Conservation (phyloP, 139 green algal species). For the Astrephomene gubernaculifera region DNA sequence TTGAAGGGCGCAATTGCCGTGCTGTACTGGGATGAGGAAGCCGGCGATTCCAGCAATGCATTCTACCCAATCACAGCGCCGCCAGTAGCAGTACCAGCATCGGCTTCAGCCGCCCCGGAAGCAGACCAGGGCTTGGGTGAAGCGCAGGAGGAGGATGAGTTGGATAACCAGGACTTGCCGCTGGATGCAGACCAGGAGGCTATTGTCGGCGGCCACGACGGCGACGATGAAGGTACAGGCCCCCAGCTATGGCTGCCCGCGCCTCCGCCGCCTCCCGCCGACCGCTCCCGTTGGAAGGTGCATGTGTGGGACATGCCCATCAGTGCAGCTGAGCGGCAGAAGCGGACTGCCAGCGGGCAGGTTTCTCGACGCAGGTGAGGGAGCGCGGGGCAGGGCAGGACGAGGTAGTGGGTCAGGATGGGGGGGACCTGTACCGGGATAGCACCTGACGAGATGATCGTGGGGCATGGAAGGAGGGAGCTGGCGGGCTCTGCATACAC, state of each 20-base stretch:
- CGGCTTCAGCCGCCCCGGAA: neutral
- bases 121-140: neutral
- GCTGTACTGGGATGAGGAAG: conserved; percentile 20
- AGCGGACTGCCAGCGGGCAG: neutral
- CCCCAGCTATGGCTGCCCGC: neutral
- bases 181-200: neutral
- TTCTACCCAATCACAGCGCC: neutral
- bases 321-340: conserved; percentile 21
- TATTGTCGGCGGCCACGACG: neutral
- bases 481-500: neutral
- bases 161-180: neutral
- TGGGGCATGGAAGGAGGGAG: neutral
- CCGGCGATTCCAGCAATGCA: neutral
- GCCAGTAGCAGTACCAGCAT: neutral
- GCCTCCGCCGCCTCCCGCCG: neutral
- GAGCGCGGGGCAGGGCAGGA: neutral
- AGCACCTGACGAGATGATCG: no score
- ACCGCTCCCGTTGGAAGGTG: neutral
- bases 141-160: neutral
- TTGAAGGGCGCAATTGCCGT: conserved; percentile 1
- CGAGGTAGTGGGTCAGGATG: neutral
- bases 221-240: neutral
- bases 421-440: no score
- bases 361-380: neutral
- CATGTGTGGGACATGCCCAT: conserved; percentile 70